Base-by-base conservation (phyloP, 441 rosid genomes). In the Erodium trifolium region DNA sequence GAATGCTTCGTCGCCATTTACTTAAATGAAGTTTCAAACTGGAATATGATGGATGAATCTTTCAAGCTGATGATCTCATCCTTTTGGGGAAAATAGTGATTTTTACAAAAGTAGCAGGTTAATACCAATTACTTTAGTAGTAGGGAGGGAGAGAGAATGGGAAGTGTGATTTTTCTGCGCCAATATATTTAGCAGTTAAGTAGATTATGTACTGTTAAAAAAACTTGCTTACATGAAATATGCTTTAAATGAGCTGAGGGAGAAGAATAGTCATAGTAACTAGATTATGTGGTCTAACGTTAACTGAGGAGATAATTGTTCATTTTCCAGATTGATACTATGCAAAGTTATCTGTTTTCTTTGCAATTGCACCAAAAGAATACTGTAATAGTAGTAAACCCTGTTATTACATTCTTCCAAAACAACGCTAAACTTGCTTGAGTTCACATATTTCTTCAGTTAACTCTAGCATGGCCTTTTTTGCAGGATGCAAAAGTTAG, bases 401-500 rank as follows among this genome's bases (percentile, higher is more conserved):
- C 53, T 11, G 4, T 49, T 11, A 11, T 49, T 14, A 49, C 55
- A 12, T 49, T 49, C 16, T 12, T 11, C 11, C 11, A 49, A 49
- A 49, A 47, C 10, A 49, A 49, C 47, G 13, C 11, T 49, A 49
- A 11, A 49, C 16, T 12, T 49, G 55, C 11, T 49, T 12, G n/a
- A 49, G 55, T 49, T 49, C 27, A 23, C 55, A 11, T 49, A 49
- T 49, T 49, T 49, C 2, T 10, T 49, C 55, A 49, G 16, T 12
- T 49, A 49, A 49, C 55, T 49, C 55, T 49, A 13, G 14, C 2
- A 49, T 13, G 13, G 16, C 55, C n/a, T 7, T 13, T 18, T 67
- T 76, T 72, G 11, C 87, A 93, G 98, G 83, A 79, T 88, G 88
- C 90, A 86, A 72, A 91, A 85, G 75, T 76, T 88, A 76, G 92